Evolutionary conservation across 2,329 filamentous ascomycete species (phyloP), one percentile per base, ranked within the genome.

Genomic region (Pseudogymnoascus pannorum): DNA sequence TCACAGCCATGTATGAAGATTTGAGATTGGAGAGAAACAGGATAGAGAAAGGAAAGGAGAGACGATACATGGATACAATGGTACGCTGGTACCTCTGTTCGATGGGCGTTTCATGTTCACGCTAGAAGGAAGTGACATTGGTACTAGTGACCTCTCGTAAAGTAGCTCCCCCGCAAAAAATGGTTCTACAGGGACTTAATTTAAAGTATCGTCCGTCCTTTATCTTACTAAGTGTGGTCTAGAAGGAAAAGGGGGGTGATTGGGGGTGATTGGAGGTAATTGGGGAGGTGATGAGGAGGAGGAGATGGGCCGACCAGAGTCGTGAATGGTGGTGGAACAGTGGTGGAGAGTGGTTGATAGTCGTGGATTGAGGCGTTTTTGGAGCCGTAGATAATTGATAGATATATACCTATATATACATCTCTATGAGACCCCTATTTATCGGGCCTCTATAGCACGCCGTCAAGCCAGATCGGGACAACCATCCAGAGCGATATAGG

Each of bases 401-500:
- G 42, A 51, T 51, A 26, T 51, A 14, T 51, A 51, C 42, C 12
- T 51, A 16, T 51, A 51, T 29, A 51, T 51, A 51, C 42, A 11
- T 51, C 42, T 51, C 42, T 16, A 51, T 9, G 22, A 51, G 42
- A 51, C 42, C 42, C 42, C 42, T 51, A 51, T 51, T 51, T n/a
- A 51, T 51, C 42, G 42, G 14, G 22, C 42, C 22, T 16, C 42
- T 5, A 16, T 16, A 9, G 22, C 5, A 16, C 42, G 14, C 22
- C 4, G 7, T 2, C 3, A 22, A 9, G 42, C 42, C 42, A 51
- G 42, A 51, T 51, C 42, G 42, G 42, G 42, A n/a, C 42, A 48
- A 9, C 22, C 42, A 48, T 48, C 42, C 1, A 48, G 42, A 26
- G 42, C n/a, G 42, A 26, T 7, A 26, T 4, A 26, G 14, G 6